phyloP scores from a whole-genome alignment of 306 rosid genomes.

The Sophora flavescens region DNA sequence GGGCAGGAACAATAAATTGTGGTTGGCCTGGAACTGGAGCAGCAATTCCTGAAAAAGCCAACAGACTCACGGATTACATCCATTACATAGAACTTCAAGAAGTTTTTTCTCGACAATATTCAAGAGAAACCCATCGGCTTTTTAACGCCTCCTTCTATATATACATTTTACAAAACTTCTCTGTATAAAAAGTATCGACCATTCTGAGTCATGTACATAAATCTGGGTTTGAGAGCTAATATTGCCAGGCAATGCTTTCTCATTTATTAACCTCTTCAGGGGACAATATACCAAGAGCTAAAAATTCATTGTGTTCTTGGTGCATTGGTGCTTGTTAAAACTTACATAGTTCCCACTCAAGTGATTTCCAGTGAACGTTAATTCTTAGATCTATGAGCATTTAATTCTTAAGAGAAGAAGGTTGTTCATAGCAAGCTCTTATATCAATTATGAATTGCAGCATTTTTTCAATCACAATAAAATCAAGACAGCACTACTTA shows the following conservation, averaged over 20 bases:
- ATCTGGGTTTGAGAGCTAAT: constrained; percentile 2
- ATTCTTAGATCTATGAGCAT: constrained; percentile 5
- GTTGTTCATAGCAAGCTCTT: constrained; percentile 12
- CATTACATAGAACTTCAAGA: constrained; percentile 22
- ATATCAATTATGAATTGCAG: not conserved
- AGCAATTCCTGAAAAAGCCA: constrained; percentile 68
- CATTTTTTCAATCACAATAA: not conserved
- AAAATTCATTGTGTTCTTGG: constrained; percentile 13
- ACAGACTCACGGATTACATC: constrained; percentile 28
- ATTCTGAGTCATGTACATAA: constrained; percentile 21
- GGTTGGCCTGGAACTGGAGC: constrained; percentile 84
- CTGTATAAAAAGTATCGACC: constrained; percentile 18
- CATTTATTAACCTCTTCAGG: not conserved
- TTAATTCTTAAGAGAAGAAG: not conserved
- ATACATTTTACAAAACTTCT: not conserved
- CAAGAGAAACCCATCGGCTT: not conserved
- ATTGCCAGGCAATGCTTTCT: constrained; percentile 10
- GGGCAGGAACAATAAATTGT: constrained; percentile 81
- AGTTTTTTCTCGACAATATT: constrained; percentile 12
- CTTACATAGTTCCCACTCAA: not conserved
- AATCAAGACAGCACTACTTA: not conserved
- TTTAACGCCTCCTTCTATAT: constrained; percentile 22
- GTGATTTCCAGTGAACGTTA: constrained; percentile 4
- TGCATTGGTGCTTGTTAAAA: constrained; percentile 12
- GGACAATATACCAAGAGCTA: constrained; percentile 14